Evolutionary conservation across 2,329 filamentous ascomycete species (phyloP), one percentile per base, ranked within the genome.

Genomic region (Colletotrichum theobromicola): DNA sequence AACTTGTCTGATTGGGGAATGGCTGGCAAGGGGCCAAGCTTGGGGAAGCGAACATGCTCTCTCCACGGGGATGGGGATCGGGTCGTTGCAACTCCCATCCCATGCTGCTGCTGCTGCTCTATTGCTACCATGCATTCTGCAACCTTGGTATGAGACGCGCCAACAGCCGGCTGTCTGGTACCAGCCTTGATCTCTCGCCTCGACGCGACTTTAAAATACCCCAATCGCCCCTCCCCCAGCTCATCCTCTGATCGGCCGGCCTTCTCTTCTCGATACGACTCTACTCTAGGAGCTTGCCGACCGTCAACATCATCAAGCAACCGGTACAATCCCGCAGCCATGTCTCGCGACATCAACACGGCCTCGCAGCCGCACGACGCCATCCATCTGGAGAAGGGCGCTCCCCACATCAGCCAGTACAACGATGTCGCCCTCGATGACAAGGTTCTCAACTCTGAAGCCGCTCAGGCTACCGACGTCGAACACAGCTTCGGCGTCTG

Each of bases 381-480:
- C 9, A 76, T 80, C 69, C 79, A 78, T 21, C 65, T 83, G 67
- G 82, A 84, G 76, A 81, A 77, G 69, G 77, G 79, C 15, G 80
- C 79, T 28, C 74, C 77, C 60, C 80, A 79, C 13, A 79, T 83
- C 72, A 77, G 78, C 50, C 79, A 82, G 66, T 78, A 83, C 61
- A 77, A 83, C 67, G 76, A 84, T 76, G 83, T 79, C 61, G 79
- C 79, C 66, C 77, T 84, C 21, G 79, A 83, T 63, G 81, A 83
- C 78, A 85, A 85, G 79, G 78, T 79, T 5, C 82, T 86, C 73
- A 83, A 82, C 73, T 80, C 81, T 4, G 83, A 81, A 30, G 85
- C 84, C 42, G 79, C 80, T 7, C 82, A 84, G 73, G 80, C 81
- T 24, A 85, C 83, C 12, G 80, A 79, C 30, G 78, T 81, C 53